Conservation (phyloP, 495 filamentous ascomycete species). For the Monascus purpureus region DNA sequence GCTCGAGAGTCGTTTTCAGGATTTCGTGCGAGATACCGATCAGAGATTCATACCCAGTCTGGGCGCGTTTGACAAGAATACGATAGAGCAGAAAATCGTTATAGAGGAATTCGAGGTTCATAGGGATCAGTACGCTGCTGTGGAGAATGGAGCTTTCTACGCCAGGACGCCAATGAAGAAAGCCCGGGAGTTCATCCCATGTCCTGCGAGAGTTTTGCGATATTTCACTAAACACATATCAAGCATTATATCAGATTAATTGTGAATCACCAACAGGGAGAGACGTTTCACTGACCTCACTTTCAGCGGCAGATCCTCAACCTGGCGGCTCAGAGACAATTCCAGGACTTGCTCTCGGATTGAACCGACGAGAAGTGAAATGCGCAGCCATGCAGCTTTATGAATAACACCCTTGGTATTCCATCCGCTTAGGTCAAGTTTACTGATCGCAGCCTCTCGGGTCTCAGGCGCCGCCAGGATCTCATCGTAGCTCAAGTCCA, state of each 20-base stretch:
- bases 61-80: slow-evolving; percentile 26
- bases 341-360: slow-evolving; percentile 37
- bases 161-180: slow-evolving; percentile 8
- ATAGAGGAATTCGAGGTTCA: slow-evolving; percentile 24
- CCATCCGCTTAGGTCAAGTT: slow-evolving; percentile 32
- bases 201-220: slow-evolving; percentile 1
- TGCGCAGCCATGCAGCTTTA: slow-evolving; percentile 22
- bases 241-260: too few species aligned
- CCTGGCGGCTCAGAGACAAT: slow-evolving; percentile 23
- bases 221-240: slow-evolving; percentile 1
- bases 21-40: slow-evolving; percentile 28
- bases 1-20: slow-evolving; percentile 18
- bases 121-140: too few species aligned
- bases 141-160: slow-evolving; percentile 10
- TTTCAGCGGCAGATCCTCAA: slow-evolving; percentile 3
- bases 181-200: slow-evolving; percentile 4
- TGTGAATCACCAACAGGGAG: too few species aligned
- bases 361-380: slow-evolving; percentile 21
- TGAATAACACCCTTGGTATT: slow-evolving; percentile 20
- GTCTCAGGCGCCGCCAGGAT: slow-evolving; percentile 25
- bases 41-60: slow-evolving; percentile 22
- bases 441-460: slow-evolving; percentile 18
- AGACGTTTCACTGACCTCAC: too few species aligned
- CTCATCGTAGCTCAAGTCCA: slow-evolving; percentile 30
- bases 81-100: slow-evolving; percentile 38